Evolutionary conservation across 306 rosid genomes (phyloP).

Genomic region (Cicer yamashitae): DNA sequence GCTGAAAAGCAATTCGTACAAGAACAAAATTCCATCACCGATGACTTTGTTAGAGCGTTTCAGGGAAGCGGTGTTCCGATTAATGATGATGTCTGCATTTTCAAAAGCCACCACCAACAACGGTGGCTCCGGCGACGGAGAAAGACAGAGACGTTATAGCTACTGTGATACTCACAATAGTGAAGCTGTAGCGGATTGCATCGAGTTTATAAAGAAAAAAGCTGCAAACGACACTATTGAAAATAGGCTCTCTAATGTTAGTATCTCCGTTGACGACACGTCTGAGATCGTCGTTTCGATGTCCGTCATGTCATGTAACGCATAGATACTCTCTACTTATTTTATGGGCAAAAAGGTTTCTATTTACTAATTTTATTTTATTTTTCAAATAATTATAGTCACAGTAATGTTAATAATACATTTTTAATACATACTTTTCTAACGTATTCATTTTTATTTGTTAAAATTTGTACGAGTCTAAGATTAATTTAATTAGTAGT

Average conservation of each 20-base stretch:
- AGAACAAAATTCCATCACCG: slow-evolving; percentile 58
- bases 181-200: slow-evolving; percentile 92
- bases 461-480: no score
- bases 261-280: slow-evolving; percentile 31
- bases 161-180: slow-evolving; percentile 62
- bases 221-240: slow-evolving; percentile 49
- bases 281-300: slow-evolving; percentile 42
- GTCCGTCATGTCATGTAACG: slow-evolving; percentile 44
- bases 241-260: slow-evolving; percentile 41
- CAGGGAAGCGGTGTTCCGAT: slow-evolving; percentile 81
- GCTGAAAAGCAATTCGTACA: slow-evolving; percentile 49
- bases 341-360: no score
- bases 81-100: slow-evolving; percentile 82
- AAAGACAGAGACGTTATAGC: slow-evolving; percentile 40
- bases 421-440: no score
- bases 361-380: no score
- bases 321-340: not conserved
- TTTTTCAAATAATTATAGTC: no score
- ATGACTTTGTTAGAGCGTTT: slow-evolving; percentile 78
- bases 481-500: no score
- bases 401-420: no score
- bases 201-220: slow-evolving; percentile 84
- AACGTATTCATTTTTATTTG: no score
- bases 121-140: slow-evolving; percentile 34
- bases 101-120: slow-evolving; percentile 53